Evolutionary conservation across 441 rosid genomes (phyloP), one percentile per base, ranked within the genome.

Genomic region (Raphanus hybrid): DNA sequence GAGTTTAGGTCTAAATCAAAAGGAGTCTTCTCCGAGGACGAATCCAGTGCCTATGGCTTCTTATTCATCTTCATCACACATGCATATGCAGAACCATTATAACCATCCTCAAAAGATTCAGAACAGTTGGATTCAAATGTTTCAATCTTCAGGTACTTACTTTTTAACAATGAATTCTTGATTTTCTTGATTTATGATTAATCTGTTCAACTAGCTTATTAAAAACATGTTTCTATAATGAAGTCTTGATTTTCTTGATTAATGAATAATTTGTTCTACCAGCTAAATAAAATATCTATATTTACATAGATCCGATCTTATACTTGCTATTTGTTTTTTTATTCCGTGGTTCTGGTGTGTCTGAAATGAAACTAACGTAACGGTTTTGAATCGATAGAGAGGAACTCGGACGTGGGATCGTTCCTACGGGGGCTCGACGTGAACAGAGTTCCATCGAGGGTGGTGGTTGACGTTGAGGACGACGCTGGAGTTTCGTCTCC

Each of bases 401-500:
- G 85, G 60, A 83, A 74, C 41, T 11, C 80, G 0, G 92, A 87
- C 45, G 11, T 79, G 64, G 83, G 90, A 73, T 72, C 89, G 37
- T 85, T 86, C 70, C 74, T 82, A 8, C 75, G 92, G 6, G 92
- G 95, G 52, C 83, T 91, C 7, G 94, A 94, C 75, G 86, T 90
- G 83, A 94, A 94, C 82, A 78, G 83, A 58, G 82, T 76, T 4
- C 90, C 94, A 4, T 55, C 88, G 10, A 70, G 60, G 14, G 72
- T 70, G 48, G 71, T 74, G 6, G 78, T 41, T 23, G 92, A 87
- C 29, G 82, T 81, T 20, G 97, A 92, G 39, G 95, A 90, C 45
- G 97, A 92, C 68, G 84, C 75, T 3, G 92, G 89, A 34, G 89
- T 81, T 11, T 92, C 98, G 0, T 94, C 98, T 0, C 97, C 97